Evolutionary conservation across 2,329 filamentous ascomycete genomes (phyloP).

Genomic region (Arthrobotrys iridis): DNA sequence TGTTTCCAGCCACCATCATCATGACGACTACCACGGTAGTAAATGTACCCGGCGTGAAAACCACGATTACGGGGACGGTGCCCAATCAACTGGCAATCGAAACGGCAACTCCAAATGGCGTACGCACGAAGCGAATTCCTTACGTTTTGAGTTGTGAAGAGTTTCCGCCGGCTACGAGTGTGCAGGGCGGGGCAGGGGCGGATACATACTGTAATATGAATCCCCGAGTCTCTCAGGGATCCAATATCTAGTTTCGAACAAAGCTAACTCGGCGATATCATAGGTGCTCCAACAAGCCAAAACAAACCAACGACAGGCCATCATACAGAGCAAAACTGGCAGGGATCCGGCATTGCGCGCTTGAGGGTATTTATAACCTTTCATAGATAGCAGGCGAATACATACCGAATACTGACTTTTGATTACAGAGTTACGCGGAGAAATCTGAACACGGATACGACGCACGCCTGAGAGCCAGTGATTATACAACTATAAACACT

Average conservation of each 20-base stretch:
- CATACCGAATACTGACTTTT: not conserved
- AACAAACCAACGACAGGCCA: not conserved
- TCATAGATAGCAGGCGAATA: not conserved
- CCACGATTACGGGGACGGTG: not conserved
- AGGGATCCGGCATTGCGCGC: not conserved
- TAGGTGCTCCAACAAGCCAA: not conserved
- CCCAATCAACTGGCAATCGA: not conserved
- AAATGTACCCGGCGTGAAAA: not conserved
- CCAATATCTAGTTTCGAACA: not conserved
- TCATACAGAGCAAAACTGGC: conserved; percentile 9
- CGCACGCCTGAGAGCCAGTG: not conserved
- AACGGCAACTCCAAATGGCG: not conserved
- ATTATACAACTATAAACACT: not conserved
- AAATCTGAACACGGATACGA: not conserved
- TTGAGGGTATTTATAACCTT: not conserved
- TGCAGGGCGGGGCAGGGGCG: not conserved
- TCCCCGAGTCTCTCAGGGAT: no score
- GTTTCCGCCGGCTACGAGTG: not conserved
- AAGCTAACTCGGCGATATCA: not conserved
- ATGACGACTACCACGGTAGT: not conserved
- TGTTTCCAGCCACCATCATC: not conserved
- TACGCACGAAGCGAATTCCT: not conserved
- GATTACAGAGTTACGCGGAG: not conserved
- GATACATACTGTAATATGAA: not conserved
- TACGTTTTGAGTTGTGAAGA: not conserved